Base-by-base conservation (phyloP, 495 filamentous ascomycete genomes). In the Tuber aestivum region DNA sequence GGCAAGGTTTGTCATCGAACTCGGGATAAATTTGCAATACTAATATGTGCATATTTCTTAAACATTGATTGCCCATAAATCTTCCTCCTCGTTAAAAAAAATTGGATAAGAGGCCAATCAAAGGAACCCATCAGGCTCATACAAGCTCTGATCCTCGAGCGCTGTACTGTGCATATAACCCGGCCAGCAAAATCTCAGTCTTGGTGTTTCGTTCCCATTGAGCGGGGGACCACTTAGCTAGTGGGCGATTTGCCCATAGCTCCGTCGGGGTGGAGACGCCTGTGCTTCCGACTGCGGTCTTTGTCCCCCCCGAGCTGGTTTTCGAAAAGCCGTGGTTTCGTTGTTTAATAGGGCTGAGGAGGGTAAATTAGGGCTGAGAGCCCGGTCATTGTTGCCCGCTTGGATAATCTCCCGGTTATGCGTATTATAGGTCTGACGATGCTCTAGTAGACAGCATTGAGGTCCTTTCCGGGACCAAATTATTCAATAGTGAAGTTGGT, bases 91-190 rank as follows among this genome's bases (percentile, higher is more conserved):
- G 2, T 3, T 2, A 35, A 16, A 65, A 0, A 0, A 7, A 65
- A 35, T 16, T 14, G 3, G 14, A 32, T 32, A 65, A 32, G 32
- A 5, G 4, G 0, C 7, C 5, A 35, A 16, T 65, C 56, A 6
- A 32, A 35, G 7, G 77, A 76, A 20, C 38, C 5, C 12, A 41
- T 65, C 68, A 1, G 20, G 14, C 14, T 70, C 72, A 83, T n/a
- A 76, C 74, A 50, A 90, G 61, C 77, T 90, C 88, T 35, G 89
- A 73, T 50, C 87, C 82, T 77, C 90, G 77, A 3, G 88, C 87
- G 84, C 89, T 87, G 82, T 90, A 90, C 81, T 90, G 87, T 21
- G 89, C 86, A 82, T 89, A 90, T 0, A 88, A 83, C 1, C 81
- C 85, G 70, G 78, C 80, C 0, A 87, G 86, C 38, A 90, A 73